These are phyloP conservation scores for Helicocarpus griseus DNA, from an alignment of 2,329 filamentous ascomycete species.

Conservation along the genomic window DNA sequence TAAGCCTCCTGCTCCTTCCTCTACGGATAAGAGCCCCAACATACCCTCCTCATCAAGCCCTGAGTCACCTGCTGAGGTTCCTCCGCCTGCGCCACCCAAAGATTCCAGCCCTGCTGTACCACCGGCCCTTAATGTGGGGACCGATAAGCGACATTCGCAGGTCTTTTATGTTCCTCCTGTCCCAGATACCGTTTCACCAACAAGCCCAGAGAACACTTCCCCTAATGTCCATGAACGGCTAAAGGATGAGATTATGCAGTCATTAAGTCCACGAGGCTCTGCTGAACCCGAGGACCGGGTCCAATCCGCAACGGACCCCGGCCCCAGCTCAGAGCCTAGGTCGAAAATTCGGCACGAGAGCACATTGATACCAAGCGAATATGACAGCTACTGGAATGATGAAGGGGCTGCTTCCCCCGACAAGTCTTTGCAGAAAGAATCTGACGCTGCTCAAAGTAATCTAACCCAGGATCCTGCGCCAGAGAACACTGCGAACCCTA, in stretches of 20 bases:
- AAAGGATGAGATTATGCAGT: conserved; percentile 40
- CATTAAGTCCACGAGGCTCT: conserved; percentile 26
- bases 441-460: too few relatives aligned
- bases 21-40: not conserved
- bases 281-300: not conserved
- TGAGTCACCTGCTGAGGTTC: conserved; percentile 6
- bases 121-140: not conserved
- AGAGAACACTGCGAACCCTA: too few relatives aligned
- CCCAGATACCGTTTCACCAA: conserved; percentile 25
- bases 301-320: conserved; percentile 7
- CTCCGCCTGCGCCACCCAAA: conserved; percentile 26
- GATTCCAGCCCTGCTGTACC: conserved; percentile 15
- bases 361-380: conserved; percentile 26
- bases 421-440: not conserved
- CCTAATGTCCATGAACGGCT: conserved; percentile 34
- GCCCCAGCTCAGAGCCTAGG: conserved; percentile 6
- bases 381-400: conserved; percentile 30
- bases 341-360: conserved; percentile 18
- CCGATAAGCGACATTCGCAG: not conserved
- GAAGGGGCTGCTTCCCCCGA: not conserved
- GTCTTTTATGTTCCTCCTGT: conserved; percentile 8
- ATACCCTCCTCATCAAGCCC: not conserved
- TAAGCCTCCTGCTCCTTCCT: not conserved
- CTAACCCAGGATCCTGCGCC: conserved; percentile 12
- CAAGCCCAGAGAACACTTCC: conserved; percentile 27